Evolutionary conservation across 2,329 filamentous ascomycete genomes (phyloP).

Genomic region (Claviceps spartinae): DNA sequence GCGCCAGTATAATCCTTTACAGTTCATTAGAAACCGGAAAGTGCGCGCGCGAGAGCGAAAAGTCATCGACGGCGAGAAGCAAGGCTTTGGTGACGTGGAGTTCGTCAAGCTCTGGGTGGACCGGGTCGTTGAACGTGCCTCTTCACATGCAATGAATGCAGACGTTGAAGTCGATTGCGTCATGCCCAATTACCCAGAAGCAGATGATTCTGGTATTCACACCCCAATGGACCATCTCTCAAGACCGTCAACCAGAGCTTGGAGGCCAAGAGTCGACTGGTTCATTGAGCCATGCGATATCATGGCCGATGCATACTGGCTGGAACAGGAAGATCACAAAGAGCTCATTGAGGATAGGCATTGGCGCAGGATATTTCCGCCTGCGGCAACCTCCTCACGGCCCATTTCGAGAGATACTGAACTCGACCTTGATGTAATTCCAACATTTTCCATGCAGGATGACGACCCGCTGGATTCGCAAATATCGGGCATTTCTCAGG

Average conservation of each 20-base stretch:
- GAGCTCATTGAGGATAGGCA: conserved; percentile 66
- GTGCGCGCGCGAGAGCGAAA: conserved; percentile 66
- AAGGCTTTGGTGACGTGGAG: conserved; percentile 63
- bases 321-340: conserved; percentile 72
- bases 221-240: conserved; percentile 29
- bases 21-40: conserved; percentile 84
- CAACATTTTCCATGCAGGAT: conserved; percentile 15
- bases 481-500: conserved; percentile 11
- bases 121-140: conserved; percentile 33
- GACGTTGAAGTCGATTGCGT: conserved; percentile 10
- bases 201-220: conserved; percentile 28
- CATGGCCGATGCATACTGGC: conserved; percentile 81
- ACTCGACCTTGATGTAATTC: conserved; percentile 14
- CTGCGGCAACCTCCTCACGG: conserved; percentile 15
- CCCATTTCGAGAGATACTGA: conserved; percentile 18
- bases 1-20: conserved; percentile 77
- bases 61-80: conserved; percentile 56
- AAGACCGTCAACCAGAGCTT: conserved; percentile 42
- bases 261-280: conserved; percentile 74
- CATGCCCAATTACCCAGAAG: conserved; percentile 33
- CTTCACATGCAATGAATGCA: conserved; percentile 14
- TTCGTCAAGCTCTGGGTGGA: conserved; percentile 68
- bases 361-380: conserved; percentile 58
- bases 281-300: conserved; percentile 69
- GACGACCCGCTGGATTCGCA: conserved; percentile 11